phyloP scores from a whole-genome alignment of 371 early-diverging fungal genomes.

The Lichtheimia ramosa region DNA sequence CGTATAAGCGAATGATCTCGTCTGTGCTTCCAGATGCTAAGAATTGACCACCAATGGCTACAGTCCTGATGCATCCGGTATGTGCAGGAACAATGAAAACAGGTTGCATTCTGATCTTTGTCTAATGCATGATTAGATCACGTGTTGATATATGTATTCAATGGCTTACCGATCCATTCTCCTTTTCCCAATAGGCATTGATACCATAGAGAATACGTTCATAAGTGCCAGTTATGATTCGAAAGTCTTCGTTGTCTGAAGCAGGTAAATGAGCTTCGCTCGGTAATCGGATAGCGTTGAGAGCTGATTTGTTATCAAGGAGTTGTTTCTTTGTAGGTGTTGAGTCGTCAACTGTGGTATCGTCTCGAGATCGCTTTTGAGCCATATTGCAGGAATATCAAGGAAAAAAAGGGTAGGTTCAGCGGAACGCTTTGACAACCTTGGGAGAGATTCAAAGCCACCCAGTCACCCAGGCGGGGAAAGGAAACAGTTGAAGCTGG shows the following conservation, averaged over 20 bases:
- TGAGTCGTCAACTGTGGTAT: neutral
- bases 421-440: neutral
- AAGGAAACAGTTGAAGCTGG: too few species aligned
- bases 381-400: conserved; percentile 12
- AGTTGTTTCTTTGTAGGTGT: conserved; percentile 13
- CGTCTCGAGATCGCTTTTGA: conserved; percentile 20
- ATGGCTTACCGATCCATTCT: neutral
- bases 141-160: too few species aligned
- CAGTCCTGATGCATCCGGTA: conserved; percentile 86
- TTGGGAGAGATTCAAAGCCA: neutral
- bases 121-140: too few species aligned
- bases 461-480: neutral
- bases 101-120: conserved; percentile 53
- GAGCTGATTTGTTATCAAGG: conserved; percentile 6
- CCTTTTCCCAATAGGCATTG: conserved; percentile 57
- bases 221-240: conserved; percentile 89
- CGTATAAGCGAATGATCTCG: conserved; percentile 90
- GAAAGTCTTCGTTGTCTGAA: conserved; percentile 52
- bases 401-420: neutral
- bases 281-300: conserved; percentile 16
- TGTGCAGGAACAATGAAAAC: conserved; percentile 95
- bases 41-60: conserved; percentile 73
- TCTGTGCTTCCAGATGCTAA: conserved; percentile 96
- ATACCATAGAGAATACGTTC: conserved; percentile 95
- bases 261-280: conserved; percentile 7